A percentile compares a stretch with the other conserved stretches of the same genome.
Evolutionary conservation across 2,329 filamentous ascomycete species (phyloP).

Genomic region (Xylariales sp.): DNA sequence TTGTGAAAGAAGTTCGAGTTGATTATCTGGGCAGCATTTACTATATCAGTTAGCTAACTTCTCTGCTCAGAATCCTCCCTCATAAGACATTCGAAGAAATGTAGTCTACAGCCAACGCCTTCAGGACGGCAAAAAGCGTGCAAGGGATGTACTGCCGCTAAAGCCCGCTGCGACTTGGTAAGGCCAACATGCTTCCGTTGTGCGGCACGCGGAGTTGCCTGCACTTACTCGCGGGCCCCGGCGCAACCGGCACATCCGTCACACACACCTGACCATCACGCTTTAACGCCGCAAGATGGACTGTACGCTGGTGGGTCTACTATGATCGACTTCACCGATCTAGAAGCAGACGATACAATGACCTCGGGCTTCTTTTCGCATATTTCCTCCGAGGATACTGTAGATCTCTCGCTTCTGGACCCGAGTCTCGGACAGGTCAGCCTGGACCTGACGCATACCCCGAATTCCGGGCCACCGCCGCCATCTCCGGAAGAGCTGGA

Average conservation of each 20-base stretch:
- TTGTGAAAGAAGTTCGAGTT: too few species aligned
- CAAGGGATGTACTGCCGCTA: constrained; percentile 20
- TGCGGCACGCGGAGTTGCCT: constrained; percentile 13
- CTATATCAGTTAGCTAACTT: too few species aligned
- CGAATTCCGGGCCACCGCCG: constrained; percentile 4
- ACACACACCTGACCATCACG: background rate
- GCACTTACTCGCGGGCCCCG: constrained; percentile 15
- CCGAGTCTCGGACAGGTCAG: background rate
- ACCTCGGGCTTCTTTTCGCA: constrained; percentile 6
- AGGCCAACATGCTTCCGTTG: constrained; percentile 22
- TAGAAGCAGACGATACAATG: background rate
- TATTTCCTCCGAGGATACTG: constrained; percentile 3
- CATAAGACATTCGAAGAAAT: constrained; percentile 18
- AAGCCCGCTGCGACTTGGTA: constrained; percentile 22
- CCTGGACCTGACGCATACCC: constrained; percentile 1
- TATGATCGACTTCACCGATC: background rate
- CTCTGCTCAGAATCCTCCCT: constrained; percentile 17
- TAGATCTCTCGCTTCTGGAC: constrained; percentile 4
- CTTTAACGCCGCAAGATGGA: background rate
- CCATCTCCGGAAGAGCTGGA: constrained; percentile 1
- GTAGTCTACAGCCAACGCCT: constrained; percentile 16
- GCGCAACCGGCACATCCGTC: background rate
- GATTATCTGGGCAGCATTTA: too few species aligned
- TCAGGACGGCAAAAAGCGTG: constrained; percentile 23
- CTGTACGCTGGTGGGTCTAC: too few species aligned